A percentile compares a stretch with the other conserved stretches of the same genome.
These are phyloP conservation scores for Naegleria lovaniensis DNA, from an alignment of 208 protist genomes.

Conservation along the genomic window DNA sequence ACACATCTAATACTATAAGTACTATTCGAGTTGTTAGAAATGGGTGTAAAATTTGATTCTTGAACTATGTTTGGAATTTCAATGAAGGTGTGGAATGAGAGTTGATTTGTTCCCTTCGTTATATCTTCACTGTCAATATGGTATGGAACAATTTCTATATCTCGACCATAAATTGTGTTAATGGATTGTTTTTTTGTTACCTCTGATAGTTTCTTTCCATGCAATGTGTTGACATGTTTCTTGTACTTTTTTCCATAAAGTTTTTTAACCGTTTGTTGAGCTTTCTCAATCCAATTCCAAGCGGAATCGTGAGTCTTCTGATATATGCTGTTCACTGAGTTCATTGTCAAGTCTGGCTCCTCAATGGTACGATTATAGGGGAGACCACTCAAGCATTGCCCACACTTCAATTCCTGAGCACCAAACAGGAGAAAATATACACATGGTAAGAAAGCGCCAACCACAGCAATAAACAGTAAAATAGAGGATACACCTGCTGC, in stretches of 20 bases:
- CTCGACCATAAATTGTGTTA: neutral
- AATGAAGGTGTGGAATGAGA: neutral
- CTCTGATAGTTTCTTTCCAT: neutral
- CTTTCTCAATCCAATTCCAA: neutral
- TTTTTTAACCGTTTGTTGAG: neutral
- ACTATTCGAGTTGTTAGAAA: neutral
- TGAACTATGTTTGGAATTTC: no score
- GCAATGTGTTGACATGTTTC: neutral
- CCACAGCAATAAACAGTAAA: conserved; percentile 52
- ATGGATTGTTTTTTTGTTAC: neutral
- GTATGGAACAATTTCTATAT: neutral
- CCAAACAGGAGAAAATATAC: conserved; percentile 45
- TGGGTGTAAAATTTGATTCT: neutral
- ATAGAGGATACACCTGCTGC: conserved; percentile 52
- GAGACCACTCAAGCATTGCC: neutral
- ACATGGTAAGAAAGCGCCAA: conserved; percentile 54
- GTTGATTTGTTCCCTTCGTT: neutral
- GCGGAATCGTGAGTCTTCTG: neutral
- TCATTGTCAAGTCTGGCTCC: neutral
- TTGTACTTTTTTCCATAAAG: neutral
- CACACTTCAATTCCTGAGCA: neutral
- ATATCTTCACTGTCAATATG: neutral
- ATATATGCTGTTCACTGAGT: neutral
- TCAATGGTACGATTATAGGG: neutral
- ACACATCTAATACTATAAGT: neutral